Evolutionary conservation across 495 filamentous ascomycete genomes (phyloP), one percentile per base, ranked within the genome.

Genomic region (Talaromyces nanjingensis): DNA sequence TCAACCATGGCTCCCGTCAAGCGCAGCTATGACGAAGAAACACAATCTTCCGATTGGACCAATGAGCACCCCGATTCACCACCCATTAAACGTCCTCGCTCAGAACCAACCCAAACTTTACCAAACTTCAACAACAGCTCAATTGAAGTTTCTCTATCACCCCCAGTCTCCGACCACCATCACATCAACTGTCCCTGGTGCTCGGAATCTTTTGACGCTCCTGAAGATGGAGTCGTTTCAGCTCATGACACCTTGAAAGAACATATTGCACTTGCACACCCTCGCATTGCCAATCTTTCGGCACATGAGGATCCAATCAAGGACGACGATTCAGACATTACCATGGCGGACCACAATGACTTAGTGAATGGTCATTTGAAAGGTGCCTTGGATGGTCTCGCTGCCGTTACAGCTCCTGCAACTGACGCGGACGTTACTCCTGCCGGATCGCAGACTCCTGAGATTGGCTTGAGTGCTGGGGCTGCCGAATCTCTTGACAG

Each of bases 171-270:
- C 2, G 63, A 66, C 8, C 64, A 65, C 16, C 22, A 49, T 18
- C 45, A 62, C 11, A 29, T 72, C 1, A 76, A 74, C 60, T 81
- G 76, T 58, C 62, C 66, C n/a, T 76, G 70, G 71, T 81, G 77
- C 66, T 73, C 75, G 0, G 69, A 77, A 62, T 66, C 69, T 37
- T 66, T 79, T 47, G 70, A 77, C 20, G 45, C 68, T 2, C 67
- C 70, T 9, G 39, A 70, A 61, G 70, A 71, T 47, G 66, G 71
- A 24, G 68, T 47, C 37, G 52, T 65, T 8, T 71, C 77, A 16
- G 65, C 65, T 29, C 66, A 72, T 57, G 72, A 74, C 18, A 65
- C 73, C 29, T 59, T 77, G 1, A 72, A 74, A 59, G 60, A 69
- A 20, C 77, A 79, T 55, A 67, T 72, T 22, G 69, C 72, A 29